Conservation (phyloP, 108 stramenopile genomes). For the Cyclotella sp. region DNA sequence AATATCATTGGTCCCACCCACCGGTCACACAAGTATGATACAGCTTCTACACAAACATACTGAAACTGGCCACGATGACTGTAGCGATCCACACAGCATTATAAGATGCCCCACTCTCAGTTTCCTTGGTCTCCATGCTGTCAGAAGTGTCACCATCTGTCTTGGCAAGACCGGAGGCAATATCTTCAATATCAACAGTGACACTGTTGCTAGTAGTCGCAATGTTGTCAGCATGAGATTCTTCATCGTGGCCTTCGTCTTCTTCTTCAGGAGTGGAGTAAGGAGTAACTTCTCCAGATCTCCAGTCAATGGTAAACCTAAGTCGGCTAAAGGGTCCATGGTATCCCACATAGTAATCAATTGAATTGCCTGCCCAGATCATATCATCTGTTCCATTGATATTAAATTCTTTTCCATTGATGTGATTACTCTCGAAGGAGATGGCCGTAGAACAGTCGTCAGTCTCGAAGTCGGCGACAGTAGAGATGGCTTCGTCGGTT, state of each 20-base stretch:
- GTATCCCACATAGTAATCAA: slow-evolving; percentile 60
- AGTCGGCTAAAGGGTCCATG: slow-evolving; percentile 50
- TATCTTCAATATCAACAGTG: background rate
- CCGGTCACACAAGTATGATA: too few species aligned
- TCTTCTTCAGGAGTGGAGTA: background rate
- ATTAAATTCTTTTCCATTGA: slow-evolving; percentile 49
- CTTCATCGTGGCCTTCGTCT: background rate
- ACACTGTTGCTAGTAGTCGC: background rate
- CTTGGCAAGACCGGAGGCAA: background rate
- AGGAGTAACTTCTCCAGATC: slow-evolving; percentile 23
- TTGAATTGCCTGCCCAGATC: slow-evolving; percentile 71
- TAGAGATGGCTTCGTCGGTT: slow-evolving; percentile 22
- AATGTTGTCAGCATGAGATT: background rate
- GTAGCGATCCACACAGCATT: too few species aligned
- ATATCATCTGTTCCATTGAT: slow-evolving; percentile 61
- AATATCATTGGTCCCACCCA: too few species aligned
- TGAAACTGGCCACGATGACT: too few species aligned
- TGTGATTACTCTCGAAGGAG: slow-evolving; percentile 56
- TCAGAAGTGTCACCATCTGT: background rate
- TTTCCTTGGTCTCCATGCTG: background rate
- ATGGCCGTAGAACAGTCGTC: slow-evolving; percentile 70
- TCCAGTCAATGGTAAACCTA: slow-evolving; percentile 52
- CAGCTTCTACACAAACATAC: too few species aligned
- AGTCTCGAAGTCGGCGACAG: slow-evolving; percentile 18
- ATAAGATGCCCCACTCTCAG: background rate